These are phyloP conservation scores for Penicillium expansum DNA, from an alignment of 2,329 filamentous ascomycete species.

Conservation along the genomic window DNA sequence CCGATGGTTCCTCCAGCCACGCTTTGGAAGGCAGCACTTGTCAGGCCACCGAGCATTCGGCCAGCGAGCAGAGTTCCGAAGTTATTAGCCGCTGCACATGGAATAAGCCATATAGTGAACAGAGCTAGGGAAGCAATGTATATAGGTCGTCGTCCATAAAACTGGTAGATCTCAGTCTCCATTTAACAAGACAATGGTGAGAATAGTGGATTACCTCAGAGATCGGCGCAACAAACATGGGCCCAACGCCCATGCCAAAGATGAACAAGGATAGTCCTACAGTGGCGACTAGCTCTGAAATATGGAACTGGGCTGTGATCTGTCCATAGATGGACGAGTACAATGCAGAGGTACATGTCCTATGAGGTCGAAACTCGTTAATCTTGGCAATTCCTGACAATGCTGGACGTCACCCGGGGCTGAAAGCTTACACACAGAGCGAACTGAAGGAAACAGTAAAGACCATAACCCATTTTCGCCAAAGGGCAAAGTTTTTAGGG, in stretches of 20 bases:
- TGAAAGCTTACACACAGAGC: too few relatives aligned
- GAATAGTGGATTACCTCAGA: not conserved
- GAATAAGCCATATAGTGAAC: conserved; percentile 74
- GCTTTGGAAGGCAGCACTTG: conserved; percentile 50
- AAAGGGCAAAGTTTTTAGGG: too few relatives aligned
- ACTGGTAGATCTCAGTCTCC: conserved; percentile 40
- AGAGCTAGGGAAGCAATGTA: conserved; percentile 70
- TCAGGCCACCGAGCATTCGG: conserved; percentile 62
- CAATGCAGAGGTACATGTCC: not conserved
- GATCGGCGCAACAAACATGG: not conserved
- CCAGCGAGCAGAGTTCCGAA: conserved; percentile 70
- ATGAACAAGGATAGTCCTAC: not conserved
- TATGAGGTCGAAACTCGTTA: not conserved
- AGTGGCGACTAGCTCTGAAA: not conserved
- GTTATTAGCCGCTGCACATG: conserved; percentile 71
- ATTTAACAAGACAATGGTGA: too few relatives aligned
- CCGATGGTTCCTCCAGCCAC: conserved; percentile 62
- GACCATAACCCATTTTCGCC: too few relatives aligned
- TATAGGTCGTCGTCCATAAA: conserved; percentile 76
- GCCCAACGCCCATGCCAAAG: not conserved
- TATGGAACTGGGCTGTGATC: not conserved
- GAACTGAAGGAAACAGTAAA: too few relatives aligned
- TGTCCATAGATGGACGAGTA: not conserved
- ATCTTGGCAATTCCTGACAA: too few relatives aligned
- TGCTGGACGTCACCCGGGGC: too few relatives aligned